Evolutionary conservation across 2,329 filamentous ascomycete species (phyloP).

Genomic region (Penicillium expansum): DNA sequence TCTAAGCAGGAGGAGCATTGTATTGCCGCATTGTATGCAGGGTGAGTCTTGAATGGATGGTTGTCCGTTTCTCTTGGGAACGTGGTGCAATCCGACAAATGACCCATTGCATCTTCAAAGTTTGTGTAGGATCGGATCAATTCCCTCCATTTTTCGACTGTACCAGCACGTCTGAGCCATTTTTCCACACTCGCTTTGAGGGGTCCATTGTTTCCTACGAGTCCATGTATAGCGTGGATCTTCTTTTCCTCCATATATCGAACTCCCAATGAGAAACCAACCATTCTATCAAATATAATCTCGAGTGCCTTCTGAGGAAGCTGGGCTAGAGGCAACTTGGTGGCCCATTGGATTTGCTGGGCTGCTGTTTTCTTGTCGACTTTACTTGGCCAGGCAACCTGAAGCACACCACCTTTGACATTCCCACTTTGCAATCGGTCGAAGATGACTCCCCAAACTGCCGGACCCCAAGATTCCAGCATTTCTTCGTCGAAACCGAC

Average conservation of each 20-base stretch:
- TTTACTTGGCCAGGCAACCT: neutral
- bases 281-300: neutral
- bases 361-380: neutral
- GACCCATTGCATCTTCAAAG: neutral
- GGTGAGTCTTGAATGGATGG: constrained; percentile 1
- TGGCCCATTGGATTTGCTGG: constrained; percentile 5
- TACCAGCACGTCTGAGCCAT: neutral
- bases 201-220: neutral
- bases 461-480: neutral
- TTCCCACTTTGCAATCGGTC: constrained; percentile 5
- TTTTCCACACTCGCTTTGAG: neutral
- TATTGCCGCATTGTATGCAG: neutral
- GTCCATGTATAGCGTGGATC: constrained; percentile 2
- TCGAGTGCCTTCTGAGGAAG: neutral
- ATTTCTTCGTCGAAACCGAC: neutral
- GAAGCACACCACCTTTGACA: neutral
- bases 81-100: neutral
- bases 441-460: constrained; percentile 4
- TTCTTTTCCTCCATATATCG: constrained; percentile 6
- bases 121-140: neutral
- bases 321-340: neutral
- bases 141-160: neutral
- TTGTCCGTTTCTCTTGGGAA: neutral
- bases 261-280: neutral
- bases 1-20: neutral